phyloP scores from a whole-genome alignment of 2,329 filamentous ascomycete genomes.

The Chalaropsis ovoidea region DNA sequence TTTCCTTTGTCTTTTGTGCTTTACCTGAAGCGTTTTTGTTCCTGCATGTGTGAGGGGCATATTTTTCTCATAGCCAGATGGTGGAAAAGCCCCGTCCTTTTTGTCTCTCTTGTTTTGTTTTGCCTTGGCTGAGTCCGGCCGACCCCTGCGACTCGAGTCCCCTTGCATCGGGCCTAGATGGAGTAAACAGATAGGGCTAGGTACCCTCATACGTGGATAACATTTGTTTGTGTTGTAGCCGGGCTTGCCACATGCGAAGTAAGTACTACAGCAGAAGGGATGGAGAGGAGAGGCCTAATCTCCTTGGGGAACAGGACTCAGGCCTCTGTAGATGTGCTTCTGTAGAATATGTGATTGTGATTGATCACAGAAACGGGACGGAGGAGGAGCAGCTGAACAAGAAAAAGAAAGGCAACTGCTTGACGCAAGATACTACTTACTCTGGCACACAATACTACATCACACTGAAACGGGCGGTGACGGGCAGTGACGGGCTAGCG shows the following conservation, averaged over 20 bases:
- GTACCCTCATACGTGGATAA: background rate
- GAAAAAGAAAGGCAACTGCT: background rate
- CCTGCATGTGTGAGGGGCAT: constrained; percentile 12
- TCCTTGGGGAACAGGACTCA: background rate
- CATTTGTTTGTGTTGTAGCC: background rate
- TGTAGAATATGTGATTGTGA: background rate
- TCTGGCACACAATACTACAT: background rate
- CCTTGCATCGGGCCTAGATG: background rate
- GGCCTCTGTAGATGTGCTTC: background rate
- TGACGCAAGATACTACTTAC: background rate
- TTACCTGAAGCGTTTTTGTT: constrained; percentile 5
- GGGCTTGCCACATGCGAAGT: too few species aligned
- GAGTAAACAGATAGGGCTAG: background rate
- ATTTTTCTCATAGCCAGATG: background rate
- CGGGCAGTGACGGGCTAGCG: background rate
- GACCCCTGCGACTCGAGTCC: background rate
- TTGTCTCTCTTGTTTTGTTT: background rate
- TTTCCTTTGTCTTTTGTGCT: background rate
- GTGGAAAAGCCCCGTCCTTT: background rate
- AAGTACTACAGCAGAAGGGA: background rate
- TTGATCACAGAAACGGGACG: background rate
- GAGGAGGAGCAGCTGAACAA: background rate
- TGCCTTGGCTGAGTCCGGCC: background rate
- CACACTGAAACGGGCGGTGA: background rate
- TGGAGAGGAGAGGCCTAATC: background rate